Conservation (phyloP, 495 filamentous ascomycete genomes). For the Daldinia caldariorum region DNA sequence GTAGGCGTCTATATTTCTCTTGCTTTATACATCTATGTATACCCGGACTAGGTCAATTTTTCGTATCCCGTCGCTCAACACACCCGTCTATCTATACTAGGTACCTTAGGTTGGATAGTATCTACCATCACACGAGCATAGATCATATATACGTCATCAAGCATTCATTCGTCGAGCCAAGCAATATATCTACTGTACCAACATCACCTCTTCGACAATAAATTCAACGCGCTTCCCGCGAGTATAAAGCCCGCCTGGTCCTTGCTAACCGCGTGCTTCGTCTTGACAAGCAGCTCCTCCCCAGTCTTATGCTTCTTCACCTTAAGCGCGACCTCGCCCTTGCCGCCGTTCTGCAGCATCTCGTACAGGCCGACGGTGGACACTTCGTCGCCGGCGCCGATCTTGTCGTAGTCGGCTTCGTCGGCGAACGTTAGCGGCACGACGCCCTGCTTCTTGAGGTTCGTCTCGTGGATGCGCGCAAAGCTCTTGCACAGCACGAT, state of each 20-base stretch:
- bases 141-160: not conserved
- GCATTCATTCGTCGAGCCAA: no score
- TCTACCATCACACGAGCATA: not conserved
- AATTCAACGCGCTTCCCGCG: constrained; percentile 92
- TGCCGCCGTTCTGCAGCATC: constrained; percentile 77
- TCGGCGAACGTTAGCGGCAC: constrained; percentile 90
- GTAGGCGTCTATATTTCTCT: constrained; percentile 18
- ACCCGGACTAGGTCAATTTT: not conserved
- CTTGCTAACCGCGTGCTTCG: constrained; percentile 81
- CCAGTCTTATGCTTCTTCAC: constrained; percentile 71
- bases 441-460: constrained; percentile 98
- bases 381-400: constrained; percentile 83
- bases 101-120: no score
- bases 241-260: constrained; percentile 93
- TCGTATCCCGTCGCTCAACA: constrained; percentile 9
- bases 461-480: constrained; percentile 97
- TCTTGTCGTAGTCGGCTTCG: constrained; percentile 84
- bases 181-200: not conserved
- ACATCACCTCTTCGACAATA: constrained; percentile 67
- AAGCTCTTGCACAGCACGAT: constrained; percentile 92
- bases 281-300: constrained; percentile 66
- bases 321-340: constrained; percentile 76
- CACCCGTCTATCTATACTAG: not conserved
- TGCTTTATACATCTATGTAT: not conserved
- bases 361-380: constrained; percentile 83